Base-by-base conservation (phyloP, 2,329 filamentous ascomycete species). In the Cordyceps tenuipes region DNA sequence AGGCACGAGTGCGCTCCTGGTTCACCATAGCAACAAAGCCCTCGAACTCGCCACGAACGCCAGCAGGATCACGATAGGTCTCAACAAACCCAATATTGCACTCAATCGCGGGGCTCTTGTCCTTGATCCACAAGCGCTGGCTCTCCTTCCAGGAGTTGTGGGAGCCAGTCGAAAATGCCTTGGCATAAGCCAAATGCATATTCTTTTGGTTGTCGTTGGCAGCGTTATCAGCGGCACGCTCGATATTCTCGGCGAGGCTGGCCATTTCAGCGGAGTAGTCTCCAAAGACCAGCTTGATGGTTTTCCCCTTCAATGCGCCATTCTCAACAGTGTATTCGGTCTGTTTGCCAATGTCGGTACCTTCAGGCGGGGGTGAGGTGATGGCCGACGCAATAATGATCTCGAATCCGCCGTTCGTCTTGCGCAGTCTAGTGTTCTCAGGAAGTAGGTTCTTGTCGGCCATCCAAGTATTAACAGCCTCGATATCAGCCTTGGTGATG, bases 11-110 rank as follows among this genome's bases (percentile, higher is more conserved):
- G 21, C 93, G 86, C 72, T 97, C 93, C 69, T 93, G 80, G 74
- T 97, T 97, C 50, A 97, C 88, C 73, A 90, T 82, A 50, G 88
- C 88, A 50, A 88, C 89, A 69, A 94, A 91, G 2, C 90, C 90
- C 73, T 94, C 89, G 86, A 89, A 95, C 71, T 94, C 90, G 62
- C 87, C 89, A 63, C 90, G 82, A 36, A 91, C 83, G 62, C 90
- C 90, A 62, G 88, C 86, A 34, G 90, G 90, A 68, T 95, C 90
- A 66, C 90, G 80, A 71, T 94, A 94, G 0, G 89, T 91, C 75
- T 94, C 90, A 56, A 94, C 88, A 69, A 94, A 94, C 1, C 90
- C 90, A 65, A 93, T 82, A 70, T 93, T 91, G 49, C 82, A 87
- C 73, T 94, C 90, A 39, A 95, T 84, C 74, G 83, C 84, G 4